These are phyloP conservation scores for Alternaria alternata DNA, from an alignment of 2,329 filamentous ascomycete genomes.

Conservation along the genomic window DNA sequence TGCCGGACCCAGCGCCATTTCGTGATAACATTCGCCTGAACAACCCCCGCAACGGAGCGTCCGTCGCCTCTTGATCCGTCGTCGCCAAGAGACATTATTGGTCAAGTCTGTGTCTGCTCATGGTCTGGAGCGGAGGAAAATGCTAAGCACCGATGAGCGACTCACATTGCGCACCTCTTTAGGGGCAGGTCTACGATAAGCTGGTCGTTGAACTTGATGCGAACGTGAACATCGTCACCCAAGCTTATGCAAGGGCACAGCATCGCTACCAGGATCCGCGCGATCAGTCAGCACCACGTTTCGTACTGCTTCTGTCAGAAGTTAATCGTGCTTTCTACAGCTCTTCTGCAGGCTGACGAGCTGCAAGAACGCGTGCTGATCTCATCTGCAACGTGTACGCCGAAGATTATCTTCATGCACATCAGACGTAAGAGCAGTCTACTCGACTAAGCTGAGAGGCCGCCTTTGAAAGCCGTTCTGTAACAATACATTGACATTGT, in stretches of 20 bases:
- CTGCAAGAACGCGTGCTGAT: neutral
- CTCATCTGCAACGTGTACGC: neutral
- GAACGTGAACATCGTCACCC: slow-evolving; percentile 8
- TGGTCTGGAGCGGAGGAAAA: neutral
- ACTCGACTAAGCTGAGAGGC: neutral
- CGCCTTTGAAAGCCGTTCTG: neutral
- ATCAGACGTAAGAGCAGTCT: neutral
- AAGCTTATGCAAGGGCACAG: slow-evolving; percentile 10
- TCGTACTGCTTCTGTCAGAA: slow-evolving; percentile 20
- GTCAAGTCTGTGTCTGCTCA: neutral
- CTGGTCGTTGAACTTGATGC: neutral
- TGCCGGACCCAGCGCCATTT: slow-evolving; percentile 15
- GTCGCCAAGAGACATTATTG: slow-evolving; percentile 6
- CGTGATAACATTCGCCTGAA: slow-evolving; percentile 17
- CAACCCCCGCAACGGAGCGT: slow-evolving; percentile 12
- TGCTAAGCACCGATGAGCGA: slow-evolving; percentile 3
- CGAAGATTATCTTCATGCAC: neutral
- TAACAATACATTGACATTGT: neutral
- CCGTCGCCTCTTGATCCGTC: slow-evolving; percentile 13
- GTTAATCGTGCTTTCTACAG: slow-evolving; percentile 13
- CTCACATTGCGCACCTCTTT: slow-evolving; percentile 3
- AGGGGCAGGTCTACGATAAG: slow-evolving; percentile 3
- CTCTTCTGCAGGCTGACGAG: neutral
- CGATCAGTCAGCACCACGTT: slow-evolving; percentile 18
- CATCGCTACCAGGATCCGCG: neutral